Base-by-base conservation (phyloP, 176 grass and related monocot species). In the Oryza longistaminata region DNA sequence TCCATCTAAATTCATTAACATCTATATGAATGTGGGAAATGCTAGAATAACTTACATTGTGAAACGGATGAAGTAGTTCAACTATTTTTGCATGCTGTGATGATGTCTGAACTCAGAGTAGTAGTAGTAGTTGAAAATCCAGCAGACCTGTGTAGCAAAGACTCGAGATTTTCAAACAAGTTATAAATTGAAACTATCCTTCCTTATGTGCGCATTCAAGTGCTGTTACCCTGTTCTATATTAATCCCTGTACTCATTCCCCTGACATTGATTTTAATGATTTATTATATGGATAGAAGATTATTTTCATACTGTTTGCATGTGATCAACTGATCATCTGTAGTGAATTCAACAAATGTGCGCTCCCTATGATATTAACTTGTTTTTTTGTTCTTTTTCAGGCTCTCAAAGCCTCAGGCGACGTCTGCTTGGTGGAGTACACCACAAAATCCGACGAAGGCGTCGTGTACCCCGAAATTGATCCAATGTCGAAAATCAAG, bases 391-490 rank as follows among this genome's bases (percentile, higher is more conserved):
- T 39, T 78, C 3, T 21, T 74, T 61, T 78, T 61, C 75, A 94
- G 95, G 88, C 84, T 72, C 67, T 94, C 35, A 94, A 92, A 83
- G 66, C 43, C 11, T 85, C 81, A 10, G 85, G 87, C 44, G 83
- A 90, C 6, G 50, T 91, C 14, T 94, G 70, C 70, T 76, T 89
- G 48, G 80, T 89, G 48, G 80, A 92, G 5, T 90, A 92, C 75
- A 88, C 87, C 79, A 82, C 82, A 81, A 76, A 97, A 16, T 90
- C 90, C 31, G 88, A 94, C 78, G 83, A 83, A 82, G 92, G 87
- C 79, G 87, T 90, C 2, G 82, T 70, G 0, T 88, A 90, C 80
- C 90, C 86, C 2, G 94, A 97, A 6, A 19, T 55, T 35, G 88
- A 94, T 31, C 88, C 88, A 8, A 74, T 64, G 70, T 79, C 39